These are phyloP conservation scores for Carnegiea gigantea DNA, from an alignment of 179 eudicot species.

Conservation along the genomic window DNA sequence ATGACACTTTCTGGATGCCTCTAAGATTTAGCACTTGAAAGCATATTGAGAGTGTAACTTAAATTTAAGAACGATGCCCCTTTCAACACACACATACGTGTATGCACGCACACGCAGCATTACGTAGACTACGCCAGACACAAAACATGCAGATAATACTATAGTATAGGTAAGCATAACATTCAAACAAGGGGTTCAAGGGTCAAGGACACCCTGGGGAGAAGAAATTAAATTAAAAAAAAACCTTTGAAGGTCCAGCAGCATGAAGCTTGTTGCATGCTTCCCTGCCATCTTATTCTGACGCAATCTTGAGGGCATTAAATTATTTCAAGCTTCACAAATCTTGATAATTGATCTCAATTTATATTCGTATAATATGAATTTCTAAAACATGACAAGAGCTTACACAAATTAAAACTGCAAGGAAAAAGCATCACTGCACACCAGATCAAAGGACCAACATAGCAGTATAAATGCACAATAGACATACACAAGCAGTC, in stretches of 20 bases:
- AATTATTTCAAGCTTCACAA: background rate
- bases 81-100: slow-evolving; percentile 40
- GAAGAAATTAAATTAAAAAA: background rate
- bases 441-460: background rate
- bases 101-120: background rate
- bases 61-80: background rate
- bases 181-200: background rate
- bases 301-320: slow-evolving; percentile 56
- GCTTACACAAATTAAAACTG: background rate
- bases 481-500: background rate
- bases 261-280: slow-evolving; percentile 90
- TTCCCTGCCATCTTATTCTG: slow-evolving; percentile 85
- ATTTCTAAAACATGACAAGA: background rate
- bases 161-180: background rate
- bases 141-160: background rate
- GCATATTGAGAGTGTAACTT: background rate
- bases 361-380: background rate
- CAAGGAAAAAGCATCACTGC: slow-evolving; percentile 7
- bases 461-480: background rate
- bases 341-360: slow-evolving; percentile 11
- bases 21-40: background rate
- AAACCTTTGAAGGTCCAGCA: slow-evolving; percentile 94
- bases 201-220: background rate
- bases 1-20: background rate
- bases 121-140: too few species aligned